These are phyloP conservation scores for Syzygium aromaticum DNA, from an alignment of 345 rosid species.

Conservation along the genomic window DNA sequence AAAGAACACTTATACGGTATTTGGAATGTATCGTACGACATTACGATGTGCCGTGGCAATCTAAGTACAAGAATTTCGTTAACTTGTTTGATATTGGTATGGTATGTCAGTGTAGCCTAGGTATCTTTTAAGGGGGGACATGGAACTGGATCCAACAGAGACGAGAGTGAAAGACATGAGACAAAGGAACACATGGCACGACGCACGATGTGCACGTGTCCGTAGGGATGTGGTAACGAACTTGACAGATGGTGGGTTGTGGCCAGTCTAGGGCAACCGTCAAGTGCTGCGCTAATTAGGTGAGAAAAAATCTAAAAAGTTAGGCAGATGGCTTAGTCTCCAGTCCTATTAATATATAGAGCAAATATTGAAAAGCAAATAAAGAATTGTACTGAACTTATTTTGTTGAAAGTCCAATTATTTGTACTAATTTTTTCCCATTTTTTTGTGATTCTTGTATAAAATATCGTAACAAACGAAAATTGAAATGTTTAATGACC, in stretches of 20 bases:
- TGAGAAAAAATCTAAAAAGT: not conserved
- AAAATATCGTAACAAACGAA: fast-evolving
- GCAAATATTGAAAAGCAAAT: not conserved
- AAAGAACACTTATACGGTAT: fast-evolving
- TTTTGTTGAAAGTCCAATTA: not conserved
- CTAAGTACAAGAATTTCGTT: not conserved
- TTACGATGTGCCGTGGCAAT: not conserved
- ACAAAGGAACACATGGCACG: not conserved
- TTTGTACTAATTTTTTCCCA: not conserved
- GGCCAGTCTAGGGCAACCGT: not conserved
- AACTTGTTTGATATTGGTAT: not conserved
- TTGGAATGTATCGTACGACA: not conserved
- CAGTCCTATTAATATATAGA: not conserved
- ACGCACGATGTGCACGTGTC: not conserved
- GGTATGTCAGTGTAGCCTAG: not conserved
- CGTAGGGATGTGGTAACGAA: not conserved
- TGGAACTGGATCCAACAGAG: not conserved
- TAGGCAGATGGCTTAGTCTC: not conserved
- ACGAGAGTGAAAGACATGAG: not conserved
- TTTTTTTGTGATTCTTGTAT: not conserved
- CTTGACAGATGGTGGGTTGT: not conserved
- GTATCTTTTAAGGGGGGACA: not conserved
- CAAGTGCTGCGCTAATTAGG: not conserved
- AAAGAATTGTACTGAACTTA: not conserved
- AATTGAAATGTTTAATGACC: not conserved